Conservation (phyloP, 768 basidiomycete genomes). For the Lactifluus volemus region DNA sequence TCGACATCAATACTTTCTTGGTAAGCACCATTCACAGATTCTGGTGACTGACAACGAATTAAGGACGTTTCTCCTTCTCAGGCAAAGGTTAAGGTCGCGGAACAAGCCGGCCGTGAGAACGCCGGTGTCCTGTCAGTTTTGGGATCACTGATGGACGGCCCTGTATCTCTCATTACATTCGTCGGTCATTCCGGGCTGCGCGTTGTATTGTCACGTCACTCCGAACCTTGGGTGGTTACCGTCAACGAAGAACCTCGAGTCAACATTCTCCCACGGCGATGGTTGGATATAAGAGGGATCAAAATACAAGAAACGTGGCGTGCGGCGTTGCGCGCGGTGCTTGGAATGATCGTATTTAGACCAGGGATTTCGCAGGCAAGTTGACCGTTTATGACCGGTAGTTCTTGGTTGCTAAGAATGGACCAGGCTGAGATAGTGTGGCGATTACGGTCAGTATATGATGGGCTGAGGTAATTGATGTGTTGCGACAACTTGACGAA, state of each 20-base stretch:
- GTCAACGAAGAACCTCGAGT: slow-evolving; percentile 37
- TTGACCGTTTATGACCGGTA: neutral
- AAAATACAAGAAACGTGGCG: slow-evolving; percentile 60
- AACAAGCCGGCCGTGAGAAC: slow-evolving; percentile 10
- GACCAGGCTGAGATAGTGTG: slow-evolving; percentile 58
- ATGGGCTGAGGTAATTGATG: slow-evolving; percentile 67
- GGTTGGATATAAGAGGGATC: slow-evolving; percentile 64
- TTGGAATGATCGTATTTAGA: slow-evolving; percentile 55
- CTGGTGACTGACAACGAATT: neutral
- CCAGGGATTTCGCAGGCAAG: slow-evolving; percentile 70
- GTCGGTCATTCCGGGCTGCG: slow-evolving; percentile 49
- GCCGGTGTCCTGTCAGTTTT: slow-evolving; percentile 27
- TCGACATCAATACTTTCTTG: slow-evolving; percentile 22
- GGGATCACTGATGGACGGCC: slow-evolving; percentile 35
- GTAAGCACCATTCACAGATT: slow-evolving; percentile 20
- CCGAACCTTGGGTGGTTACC: slow-evolving; percentile 48
- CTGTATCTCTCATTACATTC: slow-evolving; percentile 57
- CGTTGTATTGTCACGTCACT: slow-evolving; percentile 46
- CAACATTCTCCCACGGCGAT: slow-evolving; percentile 58
- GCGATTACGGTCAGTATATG: slow-evolving; percentile 64
- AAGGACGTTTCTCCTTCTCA: neutral
- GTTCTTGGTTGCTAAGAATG: neutral
- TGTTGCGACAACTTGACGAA: slow-evolving; percentile 44
- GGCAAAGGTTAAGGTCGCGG: neutral
- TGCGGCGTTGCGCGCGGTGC: slow-evolving; percentile 60